phyloP scores from a whole-genome alignment of 164 flowering plant species.

The Kalanchoe fedtschenkoi region DNA sequence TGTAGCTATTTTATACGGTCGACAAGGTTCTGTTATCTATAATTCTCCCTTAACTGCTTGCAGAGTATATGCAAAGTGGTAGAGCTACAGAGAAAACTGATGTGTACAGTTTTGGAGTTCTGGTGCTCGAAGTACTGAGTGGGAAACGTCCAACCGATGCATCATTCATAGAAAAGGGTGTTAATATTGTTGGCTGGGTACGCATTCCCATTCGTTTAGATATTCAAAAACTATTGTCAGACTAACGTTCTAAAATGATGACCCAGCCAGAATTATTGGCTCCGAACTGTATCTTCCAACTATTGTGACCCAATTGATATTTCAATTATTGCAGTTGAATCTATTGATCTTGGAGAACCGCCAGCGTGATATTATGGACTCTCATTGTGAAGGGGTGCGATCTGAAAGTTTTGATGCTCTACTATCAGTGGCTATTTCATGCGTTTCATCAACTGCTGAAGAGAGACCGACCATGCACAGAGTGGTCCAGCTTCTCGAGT shows the following conservation, averaged over 20 bases:
- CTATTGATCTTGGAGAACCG: conserved; percentile 50
- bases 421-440: conserved; percentile 60
- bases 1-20: too few relatives aligned
- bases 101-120: conserved; percentile 96
- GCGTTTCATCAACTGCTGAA: conserved; percentile 71
- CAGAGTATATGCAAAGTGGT: conserved; percentile 92
- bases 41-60: background rate
- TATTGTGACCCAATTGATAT: too few relatives aligned
- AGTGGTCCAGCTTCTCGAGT: conserved; percentile 73
- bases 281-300: background rate
- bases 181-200: conserved; percentile 96
- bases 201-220: conserved; percentile 10
- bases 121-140: conserved; percentile 79
- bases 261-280: background rate
- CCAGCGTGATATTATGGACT: conserved; percentile 61
- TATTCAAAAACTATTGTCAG: background rate
- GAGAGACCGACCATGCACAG: conserved; percentile 80
- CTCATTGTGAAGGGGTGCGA: conserved; percentile 52
- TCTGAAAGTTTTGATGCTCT: conserved; percentile 63
- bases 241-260: background rate
- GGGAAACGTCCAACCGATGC: conserved; percentile 95
- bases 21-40: background rate
- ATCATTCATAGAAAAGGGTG: conserved; percentile 59
- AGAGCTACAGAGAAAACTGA: conserved; percentile 92
- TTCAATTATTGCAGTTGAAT: conserved; percentile 56